Conservation (phyloP, 805 yeast species). For the Candida dendrica region DNA sequence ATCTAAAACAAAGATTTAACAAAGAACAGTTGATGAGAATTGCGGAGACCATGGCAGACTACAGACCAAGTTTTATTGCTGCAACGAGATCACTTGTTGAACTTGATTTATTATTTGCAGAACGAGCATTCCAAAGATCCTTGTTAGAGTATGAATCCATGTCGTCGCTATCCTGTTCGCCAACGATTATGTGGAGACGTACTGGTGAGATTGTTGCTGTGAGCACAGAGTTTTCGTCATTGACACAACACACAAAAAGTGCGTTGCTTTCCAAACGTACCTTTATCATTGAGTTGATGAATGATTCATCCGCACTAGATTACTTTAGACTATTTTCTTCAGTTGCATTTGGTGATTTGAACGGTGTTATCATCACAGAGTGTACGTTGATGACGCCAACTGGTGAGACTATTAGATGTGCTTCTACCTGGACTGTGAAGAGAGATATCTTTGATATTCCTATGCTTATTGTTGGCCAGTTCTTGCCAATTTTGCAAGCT, state of each 20-base stretch:
- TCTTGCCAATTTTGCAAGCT: constrained; percentile 51
- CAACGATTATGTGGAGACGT: constrained; percentile 79
- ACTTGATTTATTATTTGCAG: constrained; percentile 60
- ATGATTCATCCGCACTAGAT: constrained; percentile 64
- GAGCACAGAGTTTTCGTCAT: constrained; percentile 63
- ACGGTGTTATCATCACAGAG: constrained; percentile 32
- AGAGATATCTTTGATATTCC: constrained; percentile 81
- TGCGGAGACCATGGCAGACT: constrained; percentile 38
- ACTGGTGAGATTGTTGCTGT: constrained; percentile 81
- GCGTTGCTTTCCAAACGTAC: constrained; percentile 52
- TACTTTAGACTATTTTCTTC: constrained; percentile 65
- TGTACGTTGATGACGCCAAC: constrained; percentile 31
- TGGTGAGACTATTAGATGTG: constrained; percentile 45
- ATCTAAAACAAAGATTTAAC: constrained; percentile 65
- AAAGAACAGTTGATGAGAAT: constrained; percentile 60
- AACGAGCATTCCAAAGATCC: constrained; percentile 49
- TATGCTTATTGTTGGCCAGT: constrained; percentile 77
- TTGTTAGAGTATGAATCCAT: constrained; percentile 48
- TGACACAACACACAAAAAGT: constrained; percentile 56
- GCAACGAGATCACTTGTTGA: constrained; percentile 69
- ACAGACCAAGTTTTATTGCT: constrained; percentile 71
- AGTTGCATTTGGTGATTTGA: constrained; percentile 40
- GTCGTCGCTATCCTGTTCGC: constrained; percentile 54
- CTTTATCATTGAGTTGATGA: constrained; percentile 78
- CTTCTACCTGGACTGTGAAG: constrained; percentile 81